Evolutionary conservation across 2,329 filamentous ascomycete genomes (phyloP), one percentile per base, ranked within the genome.

Genomic region (Neodidymelliopsis sp.): DNA sequence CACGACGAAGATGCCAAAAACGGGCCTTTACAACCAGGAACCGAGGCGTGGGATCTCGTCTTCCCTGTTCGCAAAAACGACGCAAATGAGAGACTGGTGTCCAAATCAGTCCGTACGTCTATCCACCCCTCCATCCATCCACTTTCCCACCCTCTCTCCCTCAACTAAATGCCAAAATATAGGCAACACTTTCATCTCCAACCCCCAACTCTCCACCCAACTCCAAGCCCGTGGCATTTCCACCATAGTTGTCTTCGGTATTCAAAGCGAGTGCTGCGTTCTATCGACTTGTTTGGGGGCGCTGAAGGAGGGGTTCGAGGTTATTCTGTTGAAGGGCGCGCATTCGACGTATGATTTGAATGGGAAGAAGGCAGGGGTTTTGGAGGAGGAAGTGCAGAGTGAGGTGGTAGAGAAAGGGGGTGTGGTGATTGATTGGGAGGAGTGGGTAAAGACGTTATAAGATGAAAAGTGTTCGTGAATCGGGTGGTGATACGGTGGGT

Each of bases 221-320:
- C 45, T 54, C 4, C 37, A 24, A 19, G 25, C 16, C 3, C 16
- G 37, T 1, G 27, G 16, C 4, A 24, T 57, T 24, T 18, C 40
- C 4, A 47, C 50, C 2, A 38, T 57, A 3, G 40, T 54, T 5
- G 39, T 40, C 2, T 57, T 51, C 27, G 54, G 54, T 1, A 54
- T 57, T 15, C 54, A 57, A 16, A 57, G 54, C 23, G 54, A 57
- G 41, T 54, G 54, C 24, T 57, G 54, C 5, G 54, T 57, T 3
- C 43, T 49, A 15, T 48, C 42, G 4, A 57, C 54, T 4, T 57
- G 42, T 46, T 34, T 23, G 10, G 40, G 51, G 3, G 54, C 54
- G 2, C 12, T 57, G 13, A 27, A 27, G 2, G 31, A 40, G 19
- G 40, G 47, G 2, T 57, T 57, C 4, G 43, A 40, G 15, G 42